These are phyloP conservation scores for Kuraishia capsulata DNA, from an alignment of 805 yeast genomes.

Conservation along the genomic window DNA sequence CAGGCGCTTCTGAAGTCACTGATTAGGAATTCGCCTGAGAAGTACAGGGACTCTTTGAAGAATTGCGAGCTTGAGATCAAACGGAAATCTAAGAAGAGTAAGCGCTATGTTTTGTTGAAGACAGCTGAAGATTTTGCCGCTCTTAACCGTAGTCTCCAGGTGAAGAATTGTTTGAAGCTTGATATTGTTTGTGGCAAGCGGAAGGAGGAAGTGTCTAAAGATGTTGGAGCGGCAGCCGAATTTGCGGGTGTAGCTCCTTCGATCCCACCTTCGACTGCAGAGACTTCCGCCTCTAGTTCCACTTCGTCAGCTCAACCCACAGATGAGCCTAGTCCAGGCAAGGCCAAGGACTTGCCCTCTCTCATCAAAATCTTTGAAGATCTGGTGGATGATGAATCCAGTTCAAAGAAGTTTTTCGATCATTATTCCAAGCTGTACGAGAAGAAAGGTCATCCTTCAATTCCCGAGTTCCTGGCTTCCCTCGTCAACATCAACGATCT, in stretches of 20 bases:
- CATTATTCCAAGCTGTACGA: background rate
- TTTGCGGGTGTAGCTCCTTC: no score
- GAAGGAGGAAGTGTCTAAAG: no score
- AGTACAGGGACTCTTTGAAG: background rate
- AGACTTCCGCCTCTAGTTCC: no score
- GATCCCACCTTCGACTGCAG: no score
- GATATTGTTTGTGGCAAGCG: background rate
- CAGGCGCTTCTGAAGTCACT: background rate
- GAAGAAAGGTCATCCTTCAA: no score
- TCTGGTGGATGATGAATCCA: background rate
- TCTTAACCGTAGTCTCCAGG: constrained; percentile 36
- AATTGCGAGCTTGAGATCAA: background rate
- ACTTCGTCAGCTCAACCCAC: no score
- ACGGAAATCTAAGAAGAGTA: no score
- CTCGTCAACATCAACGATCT: constrained; percentile 8
- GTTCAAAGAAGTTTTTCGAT: background rate
- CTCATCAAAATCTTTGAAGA: background rate
- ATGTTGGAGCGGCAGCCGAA: no score
- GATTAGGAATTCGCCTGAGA: background rate
- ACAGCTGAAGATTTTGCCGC: no score
- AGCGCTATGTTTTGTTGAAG: no score
- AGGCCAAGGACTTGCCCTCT: no score
- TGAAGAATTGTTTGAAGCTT: constrained; percentile 34
- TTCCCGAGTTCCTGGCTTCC: background rate
- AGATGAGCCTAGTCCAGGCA: no score